phyloP scores from a whole-genome alignment of 192 early-diverging fungal species.

The Funneliformis geosporum region DNA sequence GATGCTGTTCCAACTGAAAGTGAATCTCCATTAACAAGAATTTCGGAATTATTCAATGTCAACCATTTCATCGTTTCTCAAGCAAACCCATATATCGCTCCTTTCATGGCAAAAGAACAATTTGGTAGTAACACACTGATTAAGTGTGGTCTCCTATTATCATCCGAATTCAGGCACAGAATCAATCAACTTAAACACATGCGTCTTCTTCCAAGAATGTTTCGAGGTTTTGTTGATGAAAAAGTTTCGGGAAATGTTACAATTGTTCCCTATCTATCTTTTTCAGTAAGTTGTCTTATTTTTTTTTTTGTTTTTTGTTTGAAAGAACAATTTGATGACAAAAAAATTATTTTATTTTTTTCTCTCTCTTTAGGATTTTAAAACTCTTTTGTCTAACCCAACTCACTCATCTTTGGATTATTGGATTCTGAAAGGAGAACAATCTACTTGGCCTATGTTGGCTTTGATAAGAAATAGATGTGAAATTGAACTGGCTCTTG shows the following conservation, averaged over 20 bases:
- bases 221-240: constrained; percentile 62
- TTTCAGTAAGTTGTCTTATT: constrained; percentile 39
- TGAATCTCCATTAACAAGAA: constrained; percentile 64
- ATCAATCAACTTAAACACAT: constrained; percentile 59
- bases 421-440: constrained; percentile 80
- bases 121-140: constrained; percentile 39
- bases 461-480: constrained; percentile 67
- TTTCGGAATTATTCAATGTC: constrained; percentile 80
- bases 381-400: constrained; percentile 69
- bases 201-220: constrained; percentile 57
- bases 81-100: constrained; percentile 69
- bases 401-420: constrained; percentile 60
- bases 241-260: constrained; percentile 71
- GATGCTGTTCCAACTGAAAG: constrained; percentile 46
- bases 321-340: neutral
- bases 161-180: constrained; percentile 62
- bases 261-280: constrained; percentile 60
- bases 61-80: constrained; percentile 85
- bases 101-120: constrained; percentile 60
- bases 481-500: constrained; percentile 70
- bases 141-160: constrained; percentile 52
- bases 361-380: constrained; percentile 57
- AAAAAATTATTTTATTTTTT: neutral
- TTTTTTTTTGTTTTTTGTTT: neutral
- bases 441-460: constrained; percentile 75